phyloP scores from a whole-genome alignment of 768 basidiomycete genomes.

The Pleurotus tuber-regium region DNA sequence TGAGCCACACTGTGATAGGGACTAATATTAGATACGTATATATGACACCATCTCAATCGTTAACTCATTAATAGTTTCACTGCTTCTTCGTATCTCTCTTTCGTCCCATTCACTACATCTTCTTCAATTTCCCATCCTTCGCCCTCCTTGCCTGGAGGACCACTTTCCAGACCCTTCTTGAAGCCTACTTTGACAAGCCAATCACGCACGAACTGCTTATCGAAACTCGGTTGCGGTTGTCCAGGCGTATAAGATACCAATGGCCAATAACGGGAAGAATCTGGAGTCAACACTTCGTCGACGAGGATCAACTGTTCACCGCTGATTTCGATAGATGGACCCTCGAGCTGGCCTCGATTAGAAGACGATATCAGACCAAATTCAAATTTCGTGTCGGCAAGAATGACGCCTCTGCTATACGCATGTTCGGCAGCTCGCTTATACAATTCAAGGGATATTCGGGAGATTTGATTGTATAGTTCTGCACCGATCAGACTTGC shows the following conservation, averaged over 20 bases:
- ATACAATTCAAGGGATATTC: slow-evolving; percentile 63
- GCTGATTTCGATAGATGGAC: slow-evolving; percentile 17
- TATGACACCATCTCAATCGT: too few relatives aligned
- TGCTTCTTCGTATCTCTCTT: slow-evolving; percentile 76
- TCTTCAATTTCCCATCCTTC: slow-evolving; percentile 80
- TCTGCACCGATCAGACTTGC: slow-evolving; percentile 63
- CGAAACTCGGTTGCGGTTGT: slow-evolving; percentile 82
- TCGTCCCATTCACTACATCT: slow-evolving; percentile 75
- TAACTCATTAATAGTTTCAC: slow-evolving; percentile 48
- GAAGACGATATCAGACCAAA: slow-evolving; percentile 74
- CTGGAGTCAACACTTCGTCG: slow-evolving; percentile 96
- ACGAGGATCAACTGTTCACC: slow-evolving; percentile 72
- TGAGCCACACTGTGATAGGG: too few relatives aligned
- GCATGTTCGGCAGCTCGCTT: slow-evolving; percentile 74
- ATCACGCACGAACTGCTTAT: slow-evolving; percentile 95
- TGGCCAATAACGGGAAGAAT: slow-evolving; percentile 98
- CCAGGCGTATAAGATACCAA: slow-evolving; percentile 70
- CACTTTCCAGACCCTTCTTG: slow-evolving; percentile 74
- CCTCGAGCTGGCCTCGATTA: background rate
- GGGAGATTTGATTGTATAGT: slow-evolving; percentile 60
- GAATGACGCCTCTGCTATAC: slow-evolving; percentile 74
- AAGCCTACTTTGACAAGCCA: slow-evolving; percentile 79
- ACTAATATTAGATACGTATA: too few relatives aligned
- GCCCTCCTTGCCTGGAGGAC: slow-evolving; percentile 60
- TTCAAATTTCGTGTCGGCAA: slow-evolving; percentile 99